These are phyloP conservation scores for Salvia splendens DNA, from an alignment of 257 asterid genomes.

Conservation along the genomic window DNA sequence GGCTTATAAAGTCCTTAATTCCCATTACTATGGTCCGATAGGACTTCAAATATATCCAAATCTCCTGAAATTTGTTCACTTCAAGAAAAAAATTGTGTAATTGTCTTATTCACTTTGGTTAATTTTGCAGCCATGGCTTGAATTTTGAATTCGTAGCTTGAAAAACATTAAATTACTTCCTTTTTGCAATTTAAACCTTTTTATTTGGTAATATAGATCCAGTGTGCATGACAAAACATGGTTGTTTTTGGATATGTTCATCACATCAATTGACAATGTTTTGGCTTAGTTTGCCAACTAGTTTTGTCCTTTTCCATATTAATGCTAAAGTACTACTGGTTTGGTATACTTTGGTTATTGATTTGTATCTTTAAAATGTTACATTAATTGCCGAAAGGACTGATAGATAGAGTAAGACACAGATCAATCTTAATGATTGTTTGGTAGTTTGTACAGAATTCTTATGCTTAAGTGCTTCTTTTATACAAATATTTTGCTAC, in stretches of 20 bases:
- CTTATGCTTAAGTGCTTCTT: slow-evolving; percentile 8
- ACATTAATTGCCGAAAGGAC: neutral
- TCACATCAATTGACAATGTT: neutral
- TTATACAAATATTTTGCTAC: slow-evolving; percentile 23
- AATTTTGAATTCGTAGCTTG: neutral
- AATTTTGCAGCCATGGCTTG: neutral
- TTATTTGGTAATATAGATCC: neutral
- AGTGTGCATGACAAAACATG: neutral
- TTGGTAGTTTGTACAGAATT: slow-evolving; percentile 20
- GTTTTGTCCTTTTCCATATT: neutral
- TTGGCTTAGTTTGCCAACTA: neutral
- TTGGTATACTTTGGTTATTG: slow-evolving; percentile 23
- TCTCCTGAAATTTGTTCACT: neutral
- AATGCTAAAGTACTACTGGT: slow-evolving; percentile 9
- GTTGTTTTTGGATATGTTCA: too few species aligned
- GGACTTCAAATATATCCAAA: neutral
- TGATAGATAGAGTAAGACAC: slow-evolving; percentile 18
- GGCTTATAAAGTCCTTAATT: neutral
- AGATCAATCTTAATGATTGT: slow-evolving; percentile 13
- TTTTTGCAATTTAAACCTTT: neutral
- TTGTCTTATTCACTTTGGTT: neutral
- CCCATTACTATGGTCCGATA: neutral
- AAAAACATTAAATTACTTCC: neutral
- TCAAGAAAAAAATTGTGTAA: neutral
- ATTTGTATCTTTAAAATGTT: neutral